Percentiles rank a stretch among this genome's conserved stretches.
Evolutionary conservation across 1,139 yeast genomes (phyloP).

Genomic region (Pichiaceae sp.): DNA sequence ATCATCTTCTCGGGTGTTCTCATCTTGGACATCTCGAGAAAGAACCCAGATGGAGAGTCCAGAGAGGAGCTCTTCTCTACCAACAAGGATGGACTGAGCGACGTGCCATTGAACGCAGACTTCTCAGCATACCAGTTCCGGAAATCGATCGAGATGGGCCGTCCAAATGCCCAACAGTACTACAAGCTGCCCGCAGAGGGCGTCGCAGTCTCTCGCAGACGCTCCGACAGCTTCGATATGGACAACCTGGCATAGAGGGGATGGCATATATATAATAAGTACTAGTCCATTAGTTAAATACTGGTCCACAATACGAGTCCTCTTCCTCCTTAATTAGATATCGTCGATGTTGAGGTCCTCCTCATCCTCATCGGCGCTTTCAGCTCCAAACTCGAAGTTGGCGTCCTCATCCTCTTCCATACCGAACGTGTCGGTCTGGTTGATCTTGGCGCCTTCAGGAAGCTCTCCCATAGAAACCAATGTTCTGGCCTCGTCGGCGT

Average conservation of each 20-base stretch:
- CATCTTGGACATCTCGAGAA: conserved; percentile 69
- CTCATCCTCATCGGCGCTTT: conserved; percentile 71
- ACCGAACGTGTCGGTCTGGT: conserved; percentile 96
- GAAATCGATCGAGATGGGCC: conserved; percentile 57
- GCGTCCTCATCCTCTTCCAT: conserved; percentile 96
- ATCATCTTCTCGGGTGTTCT: conserved; percentile 86
- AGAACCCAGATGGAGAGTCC: conserved; percentile 41
- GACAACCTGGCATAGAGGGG: not conserved
- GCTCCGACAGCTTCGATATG: conserved; percentile 55
- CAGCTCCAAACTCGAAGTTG: conserved; percentile 97
- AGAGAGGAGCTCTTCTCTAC: conserved; percentile 26
- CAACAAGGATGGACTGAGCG: conserved; percentile 48
- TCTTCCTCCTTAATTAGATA: too few relatives aligned
- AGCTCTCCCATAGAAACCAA: conserved; percentile 94
- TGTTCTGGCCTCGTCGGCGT: conserved; percentile 96
- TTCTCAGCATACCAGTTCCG: conserved; percentile 64
- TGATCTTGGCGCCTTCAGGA: conserved; percentile 93
- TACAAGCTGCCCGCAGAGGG: not conserved
- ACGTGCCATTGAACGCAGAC: conserved; percentile 78
- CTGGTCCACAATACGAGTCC: too few relatives aligned
- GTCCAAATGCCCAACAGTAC: conserved; percentile 31
- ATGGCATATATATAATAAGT: not conserved
- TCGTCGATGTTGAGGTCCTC: conserved; percentile 77
- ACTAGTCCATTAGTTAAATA: too few relatives aligned
- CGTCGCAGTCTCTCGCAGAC: conserved; percentile 6